Evolutionary conservation across 192 early-diverging fungal genomes (phyloP).

Genomic region (Chytriomyces hyalinus): DNA sequence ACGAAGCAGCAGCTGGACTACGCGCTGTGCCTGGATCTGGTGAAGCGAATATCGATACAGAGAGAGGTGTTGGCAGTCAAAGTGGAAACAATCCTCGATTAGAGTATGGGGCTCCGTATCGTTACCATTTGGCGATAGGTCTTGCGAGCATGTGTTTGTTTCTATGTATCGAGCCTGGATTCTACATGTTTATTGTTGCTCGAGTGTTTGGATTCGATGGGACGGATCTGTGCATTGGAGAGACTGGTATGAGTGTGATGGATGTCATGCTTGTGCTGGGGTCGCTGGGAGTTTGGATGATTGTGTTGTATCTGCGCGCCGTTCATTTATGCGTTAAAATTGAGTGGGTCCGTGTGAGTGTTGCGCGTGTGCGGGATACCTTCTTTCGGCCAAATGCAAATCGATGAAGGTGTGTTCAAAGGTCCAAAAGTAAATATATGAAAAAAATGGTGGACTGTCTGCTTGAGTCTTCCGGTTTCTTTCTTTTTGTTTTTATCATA

Average conservation of each 20-base stretch:
- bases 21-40: background rate
- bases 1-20: background rate
- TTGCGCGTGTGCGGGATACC: constrained; percentile 13
- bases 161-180: background rate
- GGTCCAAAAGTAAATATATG: too few relatives aligned
- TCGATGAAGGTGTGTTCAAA: too few relatives aligned
- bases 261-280: background rate
- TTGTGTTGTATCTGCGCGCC: background rate
- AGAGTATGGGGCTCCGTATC: background rate
- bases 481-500: too few relatives aligned
- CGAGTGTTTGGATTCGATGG: background rate
- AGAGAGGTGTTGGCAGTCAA: background rate
- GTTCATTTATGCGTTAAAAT: background rate
- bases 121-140: background rate
- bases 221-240: background rate
- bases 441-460: too few relatives aligned
- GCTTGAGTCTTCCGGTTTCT: too few relatives aligned
- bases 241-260: background rate
- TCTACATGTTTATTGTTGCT: background rate
- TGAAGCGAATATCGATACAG: background rate
- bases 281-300: background rate
- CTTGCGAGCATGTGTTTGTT: background rate
- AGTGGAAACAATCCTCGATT: background rate
- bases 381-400: background rate
- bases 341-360: constrained; percentile 7